Conservation (phyloP, 2,329 filamentous ascomycete genomes). For the Fusarium paranaense region DNA sequence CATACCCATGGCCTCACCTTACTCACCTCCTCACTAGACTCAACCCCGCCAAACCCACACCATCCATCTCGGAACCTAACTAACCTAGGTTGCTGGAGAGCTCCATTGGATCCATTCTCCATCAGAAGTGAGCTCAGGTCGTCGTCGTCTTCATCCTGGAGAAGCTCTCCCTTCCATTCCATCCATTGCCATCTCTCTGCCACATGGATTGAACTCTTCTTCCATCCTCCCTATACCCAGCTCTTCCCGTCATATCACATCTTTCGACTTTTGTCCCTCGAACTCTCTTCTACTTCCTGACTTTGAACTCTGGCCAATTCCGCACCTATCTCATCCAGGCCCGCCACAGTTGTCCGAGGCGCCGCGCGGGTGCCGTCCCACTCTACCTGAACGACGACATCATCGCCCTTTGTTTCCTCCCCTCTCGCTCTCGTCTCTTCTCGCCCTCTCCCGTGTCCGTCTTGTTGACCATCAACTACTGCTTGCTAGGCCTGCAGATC, state of each 20-base stretch:
- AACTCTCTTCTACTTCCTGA: background rate
- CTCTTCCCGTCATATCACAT: background rate
- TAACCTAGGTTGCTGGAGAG: background rate
- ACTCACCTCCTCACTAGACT: background rate
- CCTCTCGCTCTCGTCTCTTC: background rate
- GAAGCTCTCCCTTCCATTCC: slow-evolving; percentile 30
- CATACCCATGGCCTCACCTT: background rate
- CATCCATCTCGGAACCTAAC: background rate
- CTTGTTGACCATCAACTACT: slow-evolving; percentile 7
- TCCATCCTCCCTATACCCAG: background rate
- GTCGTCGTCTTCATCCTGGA: background rate
- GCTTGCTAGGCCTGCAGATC: slow-evolving; percentile 31
- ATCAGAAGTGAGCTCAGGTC: background rate
- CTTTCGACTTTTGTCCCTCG: background rate
- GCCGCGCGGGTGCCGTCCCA: slow-evolving; percentile 3
- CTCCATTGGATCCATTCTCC: background rate
- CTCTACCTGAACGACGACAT: slow-evolving; percentile 17
- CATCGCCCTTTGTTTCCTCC: slow-evolving; percentile 27
- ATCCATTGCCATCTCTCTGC: slow-evolving; percentile 13
- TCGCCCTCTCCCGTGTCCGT: background rate
- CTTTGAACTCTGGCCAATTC: background rate
- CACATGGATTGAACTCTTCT: slow-evolving; percentile 8
- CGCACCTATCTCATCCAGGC: background rate
- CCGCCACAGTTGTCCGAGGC: slow-evolving; percentile 5
- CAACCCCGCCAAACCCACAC: background rate